Percentiles rank a stretch among this genome's conserved stretches.
phyloP scores from a whole-genome alignment of 208 protist genomes.

The Jaenimonas drosophilae region DNA sequence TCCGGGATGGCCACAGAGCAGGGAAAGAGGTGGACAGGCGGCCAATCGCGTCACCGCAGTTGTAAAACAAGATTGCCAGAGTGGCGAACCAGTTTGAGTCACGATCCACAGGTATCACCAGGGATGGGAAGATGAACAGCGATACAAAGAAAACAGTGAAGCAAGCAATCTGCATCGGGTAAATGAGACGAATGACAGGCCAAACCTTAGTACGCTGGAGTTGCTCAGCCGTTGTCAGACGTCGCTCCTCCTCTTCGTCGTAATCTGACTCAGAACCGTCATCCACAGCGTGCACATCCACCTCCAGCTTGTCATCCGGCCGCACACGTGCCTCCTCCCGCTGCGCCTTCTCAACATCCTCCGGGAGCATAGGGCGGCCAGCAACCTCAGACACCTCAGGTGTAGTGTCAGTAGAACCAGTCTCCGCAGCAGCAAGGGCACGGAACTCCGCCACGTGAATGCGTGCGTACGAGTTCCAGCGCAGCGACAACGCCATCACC shows the following conservation, averaged over 20 bases:
- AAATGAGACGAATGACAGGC: conserved; percentile 56
- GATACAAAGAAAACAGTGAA: conserved; percentile 73
- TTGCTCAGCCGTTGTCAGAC: conserved; percentile 55
- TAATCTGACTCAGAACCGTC: conserved; percentile 5
- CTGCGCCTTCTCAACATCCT: too few relatives aligned
- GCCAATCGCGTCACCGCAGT: conserved; percentile 66
- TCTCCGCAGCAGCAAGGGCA: too few relatives aligned
- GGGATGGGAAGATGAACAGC: conserved; percentile 63
- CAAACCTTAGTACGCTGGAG: conserved; percentile 30
- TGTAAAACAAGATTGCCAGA: conserved; percentile 73
- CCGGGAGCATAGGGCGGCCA: too few relatives aligned
- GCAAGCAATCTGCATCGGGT: conserved; percentile 42
- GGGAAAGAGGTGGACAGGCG: conserved; percentile 37
- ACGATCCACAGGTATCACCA: conserved; percentile 60
- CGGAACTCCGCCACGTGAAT: conserved; percentile 63
- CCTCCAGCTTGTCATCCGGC: too few relatives aligned
- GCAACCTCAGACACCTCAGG: too few relatives aligned
- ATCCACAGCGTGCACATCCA: conserved; percentile 2
- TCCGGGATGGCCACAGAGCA: conserved; percentile 35
- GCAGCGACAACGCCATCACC: conserved; percentile 36
- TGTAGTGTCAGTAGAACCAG: too few relatives aligned
- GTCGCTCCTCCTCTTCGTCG: conserved; percentile 16
- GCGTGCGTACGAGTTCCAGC: conserved; percentile 56
- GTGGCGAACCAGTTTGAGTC: conserved; percentile 64
- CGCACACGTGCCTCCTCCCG: too few relatives aligned